A percentile compares a stretch with the other conserved stretches of the same genome.
These are phyloP conservation scores for Intubia oerlemansii DNA, from an alignment of 2,329 filamentous ascomycete genomes.

Conservation along the genomic window DNA sequence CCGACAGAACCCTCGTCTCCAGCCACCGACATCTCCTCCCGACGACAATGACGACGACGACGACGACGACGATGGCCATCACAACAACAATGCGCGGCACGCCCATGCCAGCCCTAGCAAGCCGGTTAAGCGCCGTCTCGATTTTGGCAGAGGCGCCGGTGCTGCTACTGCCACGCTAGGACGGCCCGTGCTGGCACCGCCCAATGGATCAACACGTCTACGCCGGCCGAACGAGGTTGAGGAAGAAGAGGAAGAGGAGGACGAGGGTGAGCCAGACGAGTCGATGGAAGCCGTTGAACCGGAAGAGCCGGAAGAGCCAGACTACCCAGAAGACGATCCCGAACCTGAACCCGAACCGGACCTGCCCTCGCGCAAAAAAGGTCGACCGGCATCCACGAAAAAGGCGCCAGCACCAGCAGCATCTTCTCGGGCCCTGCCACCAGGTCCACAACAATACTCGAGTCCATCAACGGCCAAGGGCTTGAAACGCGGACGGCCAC, in stretches of 20 bases:
- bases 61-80: too few species aligned
- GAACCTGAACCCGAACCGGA: constrained; percentile 6
- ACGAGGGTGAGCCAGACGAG: constrained; percentile 15
- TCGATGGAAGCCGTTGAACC: constrained; percentile 12
- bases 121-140: constrained; percentile 29
- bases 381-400: constrained; percentile 2
- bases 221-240: constrained; percentile 1
- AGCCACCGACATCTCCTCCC: constrained; percentile 31
- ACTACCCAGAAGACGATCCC: constrained; percentile 7
- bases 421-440: background rate
- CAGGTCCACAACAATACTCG: constrained; percentile 1
- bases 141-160: constrained; percentile 21
- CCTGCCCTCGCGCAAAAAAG: constrained; percentile 6
- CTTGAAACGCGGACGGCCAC: constrained; percentile 3
- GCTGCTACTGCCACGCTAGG: constrained; percentile 9
- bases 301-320: background rate
- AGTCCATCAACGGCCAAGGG: background rate
- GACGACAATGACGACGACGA: too few species aligned
- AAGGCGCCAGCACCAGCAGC: constrained; percentile 4
- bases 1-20: constrained; percentile 28
- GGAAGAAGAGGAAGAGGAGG: constrained; percentile 12
- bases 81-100: too few species aligned
- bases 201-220: constrained; percentile 2
- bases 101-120: constrained; percentile 14
- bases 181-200: constrained; percentile 2